Evolutionary conservation across 108 stramenopile genomes (phyloP).

Genomic region (Cylindrotheca closterium): DNA sequence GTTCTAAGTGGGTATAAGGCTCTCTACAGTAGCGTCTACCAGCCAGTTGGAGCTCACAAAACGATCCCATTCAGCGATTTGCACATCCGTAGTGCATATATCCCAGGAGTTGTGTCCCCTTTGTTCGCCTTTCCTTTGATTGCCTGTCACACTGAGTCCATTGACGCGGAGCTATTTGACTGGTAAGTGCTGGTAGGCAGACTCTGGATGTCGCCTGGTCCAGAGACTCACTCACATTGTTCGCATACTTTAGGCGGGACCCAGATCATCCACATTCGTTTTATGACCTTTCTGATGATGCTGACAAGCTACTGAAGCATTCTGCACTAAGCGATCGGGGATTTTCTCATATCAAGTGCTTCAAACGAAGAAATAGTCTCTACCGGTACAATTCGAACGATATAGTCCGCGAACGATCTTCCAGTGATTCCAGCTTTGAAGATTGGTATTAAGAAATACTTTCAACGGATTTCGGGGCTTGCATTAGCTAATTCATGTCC

Average conservation of each 20-base stretch:
- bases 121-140: slow-evolving; percentile 74
- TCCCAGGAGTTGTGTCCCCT: slow-evolving; percentile 62
- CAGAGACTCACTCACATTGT: too few relatives aligned
- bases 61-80: slow-evolving; percentile 61
- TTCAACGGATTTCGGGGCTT: too few relatives aligned
- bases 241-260: slow-evolving; percentile 33
- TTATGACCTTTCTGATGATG: slow-evolving; percentile 80
- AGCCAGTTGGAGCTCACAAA: slow-evolving; percentile 15
- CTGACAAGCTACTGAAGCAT: slow-evolving; percentile 34
- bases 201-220: too few relatives aligned
- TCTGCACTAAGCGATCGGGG: not conserved
- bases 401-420: too few relatives aligned
- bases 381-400: too few relatives aligned
- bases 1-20: slow-evolving; percentile 6
- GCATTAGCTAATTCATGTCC: too few relatives aligned
- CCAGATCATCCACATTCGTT: slow-evolving; percentile 54
- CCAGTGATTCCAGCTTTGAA: too few relatives aligned
- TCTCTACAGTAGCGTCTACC: slow-evolving; percentile 22
- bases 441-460: too few relatives aligned
- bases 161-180: slow-evolving; percentile 66
- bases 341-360: not conserved
- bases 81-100: slow-evolving; percentile 44
- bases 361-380: too few relatives aligned
- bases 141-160: slow-evolving; percentile 53
- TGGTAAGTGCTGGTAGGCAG: slow-evolving; percentile 46